phyloP scores from a whole-genome alignment of 2,329 filamentous ascomycete genomes.

The Celoporthe dispersa region DNA sequence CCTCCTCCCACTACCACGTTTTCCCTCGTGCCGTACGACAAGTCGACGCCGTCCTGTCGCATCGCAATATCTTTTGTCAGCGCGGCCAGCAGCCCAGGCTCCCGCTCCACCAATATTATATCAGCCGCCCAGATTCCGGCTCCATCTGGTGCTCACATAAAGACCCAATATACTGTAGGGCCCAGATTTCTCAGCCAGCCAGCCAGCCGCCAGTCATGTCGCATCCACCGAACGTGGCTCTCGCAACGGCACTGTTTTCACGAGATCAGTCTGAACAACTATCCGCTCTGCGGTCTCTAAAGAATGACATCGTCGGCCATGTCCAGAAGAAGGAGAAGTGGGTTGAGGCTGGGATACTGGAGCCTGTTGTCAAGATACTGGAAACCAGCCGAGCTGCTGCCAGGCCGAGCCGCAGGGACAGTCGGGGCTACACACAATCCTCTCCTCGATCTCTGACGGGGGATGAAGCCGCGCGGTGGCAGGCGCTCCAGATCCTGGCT shows the following conservation, averaged over 20 bases:
- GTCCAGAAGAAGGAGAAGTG: conserved; percentile 82
- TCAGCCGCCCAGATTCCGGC: background rate
- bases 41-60: background rate
- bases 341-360: conserved; percentile 71
- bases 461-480: conserved; percentile 71
- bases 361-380: conserved; percentile 57
- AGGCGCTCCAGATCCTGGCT: conserved; percentile 82
- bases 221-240: conserved; percentile 54
- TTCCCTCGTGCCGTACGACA: background rate
- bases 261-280: conserved; percentile 57
- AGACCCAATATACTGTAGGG: background rate
- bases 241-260: conserved; percentile 59
- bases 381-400: conserved; percentile 39
- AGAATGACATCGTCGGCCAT: conserved; percentile 90
- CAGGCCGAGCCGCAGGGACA: conserved; percentile 47
- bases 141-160: background rate
- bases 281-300: conserved; percentile 71
- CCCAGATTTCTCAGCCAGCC: no score
- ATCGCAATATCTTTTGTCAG: background rate
- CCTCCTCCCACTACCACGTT: background rate
- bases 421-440: conserved; percentile 38
- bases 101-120: background rate
- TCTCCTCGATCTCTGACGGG: conserved; percentile 51
- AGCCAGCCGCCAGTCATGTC: conserved; percentile 52
- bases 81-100: background rate